Evolutionary conservation across 805 yeast species (phyloP).

Genomic region (Ogataea paradorogensis): DNA sequence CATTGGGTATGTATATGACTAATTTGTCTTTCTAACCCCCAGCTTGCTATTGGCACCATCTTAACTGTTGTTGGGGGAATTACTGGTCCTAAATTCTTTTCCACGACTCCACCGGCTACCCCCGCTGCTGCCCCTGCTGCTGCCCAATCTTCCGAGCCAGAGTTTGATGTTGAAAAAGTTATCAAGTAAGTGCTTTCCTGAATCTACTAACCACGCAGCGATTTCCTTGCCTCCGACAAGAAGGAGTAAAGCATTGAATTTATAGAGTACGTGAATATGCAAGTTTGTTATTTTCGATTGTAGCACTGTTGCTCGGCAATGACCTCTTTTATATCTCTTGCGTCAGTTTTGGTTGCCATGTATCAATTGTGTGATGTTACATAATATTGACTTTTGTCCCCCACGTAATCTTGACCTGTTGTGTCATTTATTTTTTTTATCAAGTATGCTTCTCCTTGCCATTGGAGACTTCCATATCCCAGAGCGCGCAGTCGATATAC

Average conservation of each 20-base stretch:
- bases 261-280: not conserved
- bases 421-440: conserved; percentile 1
- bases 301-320: not conserved
- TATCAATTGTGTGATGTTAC: too few species aligned
- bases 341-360: too few species aligned
- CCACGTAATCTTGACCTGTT: not conserved
- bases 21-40: conserved; percentile 7
- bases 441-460: conserved; percentile 65
- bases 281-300: not conserved
- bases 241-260: conserved; percentile 13
- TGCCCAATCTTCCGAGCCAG: conserved; percentile 33
- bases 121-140: conserved; percentile 60
- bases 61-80: conserved; percentile 58
- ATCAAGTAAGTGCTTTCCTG: conserved; percentile 26
- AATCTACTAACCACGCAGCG: conserved; percentile 17
- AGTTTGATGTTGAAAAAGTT: conserved; percentile 33
- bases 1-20: conserved; percentile 52
- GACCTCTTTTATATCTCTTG: too few species aligned
- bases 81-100: conserved; percentile 49
- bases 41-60: conserved; percentile 80
- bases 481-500: conserved; percentile 67
- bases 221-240: conserved; percentile 28
- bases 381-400: not conserved
- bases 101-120: conserved; percentile 36
- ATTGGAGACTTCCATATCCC: conserved; percentile 92